Evolutionary conservation across 2,329 filamentous ascomycete genomes (phyloP).

Genomic region (Decorospora gaudefroyi): DNA sequence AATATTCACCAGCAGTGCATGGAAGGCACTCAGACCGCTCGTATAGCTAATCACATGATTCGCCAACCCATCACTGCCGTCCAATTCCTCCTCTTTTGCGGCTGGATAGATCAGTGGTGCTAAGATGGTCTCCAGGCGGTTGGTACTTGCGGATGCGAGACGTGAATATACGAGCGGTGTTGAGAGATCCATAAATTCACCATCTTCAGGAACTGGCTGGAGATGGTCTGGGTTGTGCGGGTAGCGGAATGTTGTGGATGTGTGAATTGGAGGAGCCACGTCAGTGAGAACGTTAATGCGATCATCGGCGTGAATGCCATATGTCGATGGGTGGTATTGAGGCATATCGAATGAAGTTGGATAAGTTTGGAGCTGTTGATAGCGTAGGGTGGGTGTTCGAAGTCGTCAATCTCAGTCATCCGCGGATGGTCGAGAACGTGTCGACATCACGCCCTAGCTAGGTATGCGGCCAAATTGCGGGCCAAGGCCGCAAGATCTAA

Average conservation of each 20-base stretch:
- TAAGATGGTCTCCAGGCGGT: slow-evolving; percentile 83
- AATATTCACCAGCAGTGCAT: slow-evolving; percentile 80
- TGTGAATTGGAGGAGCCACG: slow-evolving; percentile 86
- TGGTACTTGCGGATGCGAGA: slow-evolving; percentile 74
- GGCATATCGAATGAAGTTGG: not conserved
- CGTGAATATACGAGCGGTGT: slow-evolving; percentile 73
- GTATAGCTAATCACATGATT: slow-evolving; percentile 73
- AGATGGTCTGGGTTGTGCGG: slow-evolving; percentile 69
- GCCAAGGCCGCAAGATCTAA: slow-evolving; percentile 7
- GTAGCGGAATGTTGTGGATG: slow-evolving; percentile 91
- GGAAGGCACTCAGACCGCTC: slow-evolving; percentile 85
- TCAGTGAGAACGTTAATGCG: slow-evolving; percentile 72
- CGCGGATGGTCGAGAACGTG: slow-evolving; percentile 11
- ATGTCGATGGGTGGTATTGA: slow-evolving; percentile 63
- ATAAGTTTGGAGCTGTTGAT: not conserved
- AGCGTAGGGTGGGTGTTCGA: not conserved
- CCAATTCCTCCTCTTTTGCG: slow-evolving; percentile 20
- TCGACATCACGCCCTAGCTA: slow-evolving; percentile 21
- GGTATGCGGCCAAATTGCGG: slow-evolving; percentile 4
- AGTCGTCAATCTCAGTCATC: no score
- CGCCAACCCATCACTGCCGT: slow-evolving; percentile 18
- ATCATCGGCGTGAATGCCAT: slow-evolving; percentile 82
- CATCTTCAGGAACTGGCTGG: slow-evolving; percentile 55
- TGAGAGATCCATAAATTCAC: slow-evolving; percentile 31
- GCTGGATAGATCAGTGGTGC: slow-evolving; percentile 68